Percentiles rank a stretch among this genome's conserved stretches.
Conservation (phyloP, 2,329 filamentous ascomycete species). For the Trichoderma semiorbis region DNA sequence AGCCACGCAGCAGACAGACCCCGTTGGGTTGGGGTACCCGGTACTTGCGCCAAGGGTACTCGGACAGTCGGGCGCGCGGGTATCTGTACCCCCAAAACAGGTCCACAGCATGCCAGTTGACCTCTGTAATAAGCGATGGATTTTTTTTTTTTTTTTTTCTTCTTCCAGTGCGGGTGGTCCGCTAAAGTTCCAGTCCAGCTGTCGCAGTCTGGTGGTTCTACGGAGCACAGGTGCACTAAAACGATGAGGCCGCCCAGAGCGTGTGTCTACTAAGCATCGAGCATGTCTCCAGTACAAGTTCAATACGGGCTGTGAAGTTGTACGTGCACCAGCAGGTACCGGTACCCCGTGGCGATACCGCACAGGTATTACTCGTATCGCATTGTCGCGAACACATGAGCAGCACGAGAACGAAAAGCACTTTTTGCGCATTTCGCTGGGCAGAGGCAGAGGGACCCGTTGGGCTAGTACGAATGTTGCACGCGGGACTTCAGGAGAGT, state of each 20-base stretch:
- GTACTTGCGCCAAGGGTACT: neutral
- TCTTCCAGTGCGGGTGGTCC: neutral
- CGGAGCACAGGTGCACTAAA: neutral
- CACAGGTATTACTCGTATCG: neutral
- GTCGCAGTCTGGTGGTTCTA: neutral
- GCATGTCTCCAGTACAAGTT: neutral
- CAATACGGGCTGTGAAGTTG: neutral
- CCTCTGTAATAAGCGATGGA: neutral
- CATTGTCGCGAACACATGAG: neutral
- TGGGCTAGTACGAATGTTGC: neutral
- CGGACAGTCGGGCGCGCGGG: neutral
- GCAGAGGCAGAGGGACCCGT: neutral
- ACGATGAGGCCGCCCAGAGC: neutral
- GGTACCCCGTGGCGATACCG: neutral
- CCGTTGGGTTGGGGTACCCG: neutral
- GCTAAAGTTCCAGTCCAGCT: neutral
- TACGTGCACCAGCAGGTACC: neutral
- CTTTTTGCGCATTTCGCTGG: neutral
- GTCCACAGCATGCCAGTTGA: neutral
- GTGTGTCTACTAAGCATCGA: neutral
- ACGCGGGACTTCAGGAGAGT: neutral
- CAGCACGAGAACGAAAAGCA: neutral
- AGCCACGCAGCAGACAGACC: slow-evolving; percentile 2
- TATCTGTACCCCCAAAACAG: neutral
- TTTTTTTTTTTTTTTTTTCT: too few species aligned